Percentiles rank a stretch among this genome's conserved stretches.
Evolutionary conservation across 371 early-diverging fungal species (phyloP).

Genomic region (Mortierella sp.): DNA sequence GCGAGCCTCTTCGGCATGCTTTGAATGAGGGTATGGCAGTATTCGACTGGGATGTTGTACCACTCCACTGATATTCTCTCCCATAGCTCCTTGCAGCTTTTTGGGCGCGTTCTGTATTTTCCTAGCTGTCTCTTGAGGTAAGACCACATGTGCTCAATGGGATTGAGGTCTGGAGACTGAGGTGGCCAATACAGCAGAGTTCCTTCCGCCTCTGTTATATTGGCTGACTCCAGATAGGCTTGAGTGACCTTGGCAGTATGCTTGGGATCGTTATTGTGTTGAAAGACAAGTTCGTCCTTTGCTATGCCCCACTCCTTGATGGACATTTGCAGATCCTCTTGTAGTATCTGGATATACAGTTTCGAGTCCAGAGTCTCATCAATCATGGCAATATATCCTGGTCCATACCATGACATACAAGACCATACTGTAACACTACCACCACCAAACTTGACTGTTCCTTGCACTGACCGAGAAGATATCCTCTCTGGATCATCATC

Average conservation of each 20-base stretch:
- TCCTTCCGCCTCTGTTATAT: slow-evolving; percentile 1
- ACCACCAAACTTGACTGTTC: slow-evolving; percentile 44
- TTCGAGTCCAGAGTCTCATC: slow-evolving; percentile 15
- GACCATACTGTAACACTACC: slow-evolving; percentile 32
- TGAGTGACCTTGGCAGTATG: slow-evolving; percentile 45
- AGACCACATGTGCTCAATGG: slow-evolving; percentile 53
- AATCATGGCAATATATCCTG: slow-evolving; percentile 25
- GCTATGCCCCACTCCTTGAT: slow-evolving; percentile 21
- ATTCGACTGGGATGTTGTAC: slow-evolving; percentile 14
- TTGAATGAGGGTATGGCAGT: background rate
- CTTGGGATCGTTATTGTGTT: slow-evolving; percentile 59
- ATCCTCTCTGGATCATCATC: slow-evolving; percentile 5
- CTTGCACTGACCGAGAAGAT: slow-evolving; percentile 9
- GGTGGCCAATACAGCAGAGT: slow-evolving; percentile 52
- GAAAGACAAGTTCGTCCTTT: slow-evolving; percentile 31
- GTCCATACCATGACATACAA: slow-evolving; percentile 9
- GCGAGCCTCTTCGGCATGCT: background rate
- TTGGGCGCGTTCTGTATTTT: slow-evolving; percentile 3
- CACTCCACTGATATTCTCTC: slow-evolving; percentile 19
- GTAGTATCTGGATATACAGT: slow-evolving; percentile 39
- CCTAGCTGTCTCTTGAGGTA: slow-evolving; percentile 25
- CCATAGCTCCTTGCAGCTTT: slow-evolving; percentile 20
- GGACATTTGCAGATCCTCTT: slow-evolving; percentile 18
- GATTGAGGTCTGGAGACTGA: slow-evolving; percentile 57
- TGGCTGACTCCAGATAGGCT: slow-evolving; percentile 6